Evolutionary conservation across 2,329 filamentous ascomycete species (phyloP).

Genomic region (Pseudomassariella vexata): DNA sequence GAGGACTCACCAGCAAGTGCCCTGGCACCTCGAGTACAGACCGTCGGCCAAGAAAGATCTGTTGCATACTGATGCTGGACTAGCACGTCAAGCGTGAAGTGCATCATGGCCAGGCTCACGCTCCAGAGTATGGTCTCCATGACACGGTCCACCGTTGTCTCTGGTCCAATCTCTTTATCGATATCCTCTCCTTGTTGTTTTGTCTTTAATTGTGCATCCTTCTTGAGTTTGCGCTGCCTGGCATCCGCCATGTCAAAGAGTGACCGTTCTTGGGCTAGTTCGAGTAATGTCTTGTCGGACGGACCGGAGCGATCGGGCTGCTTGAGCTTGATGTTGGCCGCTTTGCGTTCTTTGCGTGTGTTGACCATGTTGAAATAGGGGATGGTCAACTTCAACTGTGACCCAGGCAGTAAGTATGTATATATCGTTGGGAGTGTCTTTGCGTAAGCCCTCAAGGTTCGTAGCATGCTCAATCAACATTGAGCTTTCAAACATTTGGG

Average conservation of each 20-base stretch:
- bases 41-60: slow-evolving; percentile 52
- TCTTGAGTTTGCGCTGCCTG: slow-evolving; percentile 24
- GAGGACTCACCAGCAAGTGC: slow-evolving; percentile 44
- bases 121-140: slow-evolving; percentile 54
- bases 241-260: slow-evolving; percentile 46
- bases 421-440: no score
- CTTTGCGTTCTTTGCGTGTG: slow-evolving; percentile 41
- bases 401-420: no score
- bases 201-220: slow-evolving; percentile 15
- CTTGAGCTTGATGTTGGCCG: slow-evolving; percentile 52
- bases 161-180: slow-evolving; percentile 26
- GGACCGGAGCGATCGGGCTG: slow-evolving; percentile 65
- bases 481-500: no score
- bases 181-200: slow-evolving; percentile 31
- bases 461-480: no score
- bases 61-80: slow-evolving; percentile 75
- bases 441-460: no score
- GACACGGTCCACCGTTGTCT: slow-evolving; percentile 42
- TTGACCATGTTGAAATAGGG: slow-evolving; percentile 36
- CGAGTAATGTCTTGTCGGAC: slow-evolving; percentile 62
- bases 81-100: slow-evolving; percentile 73
- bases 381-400: no score
- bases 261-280: slow-evolving; percentile 62
- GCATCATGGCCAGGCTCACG: slow-evolving; percentile 61
- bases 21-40: slow-evolving; percentile 45